Conservation (phyloP, 1,284 basidiomycete species). For the Ganoderma meredithae region DNA sequence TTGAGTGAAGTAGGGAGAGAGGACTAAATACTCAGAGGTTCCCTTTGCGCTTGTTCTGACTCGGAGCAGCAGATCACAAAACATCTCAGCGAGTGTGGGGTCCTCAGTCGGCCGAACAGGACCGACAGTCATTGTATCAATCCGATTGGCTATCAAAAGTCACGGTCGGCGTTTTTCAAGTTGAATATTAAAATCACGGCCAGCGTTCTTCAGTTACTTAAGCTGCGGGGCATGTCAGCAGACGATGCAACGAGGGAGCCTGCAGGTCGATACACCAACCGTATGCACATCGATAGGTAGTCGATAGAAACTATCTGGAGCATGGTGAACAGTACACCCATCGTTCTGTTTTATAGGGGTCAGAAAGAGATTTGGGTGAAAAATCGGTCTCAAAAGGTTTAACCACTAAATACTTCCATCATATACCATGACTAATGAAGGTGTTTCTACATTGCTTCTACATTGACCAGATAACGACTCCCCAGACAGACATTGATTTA, state of each 20-base stretch:
- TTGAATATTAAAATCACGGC: too few species aligned
- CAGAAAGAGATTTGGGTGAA: too few species aligned
- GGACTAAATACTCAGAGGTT: slow-evolving; percentile 20
- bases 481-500: too few species aligned
- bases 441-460: too few species aligned
- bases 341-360: background rate
- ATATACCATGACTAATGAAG: background rate
- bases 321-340: background rate
- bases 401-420: background rate
- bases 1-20: background rate
- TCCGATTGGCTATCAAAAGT: background rate
- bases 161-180: background rate
- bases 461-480: too few species aligned
- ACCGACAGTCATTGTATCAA: slow-evolving; percentile 21
- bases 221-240: background rate
- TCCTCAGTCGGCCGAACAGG: slow-evolving; percentile 27
- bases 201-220: background rate
- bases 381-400: background rate
- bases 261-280: background rate
- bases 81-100: slow-evolving; percentile 20
- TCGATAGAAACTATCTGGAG: background rate
- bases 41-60: slow-evolving; percentile 20
- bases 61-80: slow-evolving; percentile 14
- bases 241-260: background rate
- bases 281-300: background rate